Evolutionary conservation across 257 asterid genomes (phyloP), one percentile per base, ranked within the genome.

Genomic region (Jacaranda mimosifolia): DNA sequence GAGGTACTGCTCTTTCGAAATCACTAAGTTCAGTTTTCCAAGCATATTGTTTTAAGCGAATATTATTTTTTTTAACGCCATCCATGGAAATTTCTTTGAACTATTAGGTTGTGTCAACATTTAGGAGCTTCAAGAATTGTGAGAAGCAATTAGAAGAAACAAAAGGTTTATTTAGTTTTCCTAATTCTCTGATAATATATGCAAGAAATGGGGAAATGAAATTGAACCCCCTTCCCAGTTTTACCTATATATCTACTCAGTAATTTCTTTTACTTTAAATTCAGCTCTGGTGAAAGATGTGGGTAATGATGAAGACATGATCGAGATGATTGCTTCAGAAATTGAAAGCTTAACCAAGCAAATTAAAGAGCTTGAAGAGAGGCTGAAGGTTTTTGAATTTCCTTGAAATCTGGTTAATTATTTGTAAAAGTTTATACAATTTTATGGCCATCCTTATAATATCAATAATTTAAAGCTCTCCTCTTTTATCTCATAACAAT

Each of bases 261-360:
- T 70, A 69, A 39, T 55, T 35, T 52, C 48, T 14, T 72, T 75
- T 74, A 52, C 68, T 56, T 68, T 68, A 17, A 60, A 82, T 70
- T 79, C 84, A 93, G 99, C 86, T 86, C 72, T 96, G 86, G 91
- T 83, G 9, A 91, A 88, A 91, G 99, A 96, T 71, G 88, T 81
- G 55, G 97, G 91, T 45, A 82, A 76, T 73, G 97, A 93, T 9
- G 95, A 88, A 81, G 99, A 90, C 81, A 96, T 96, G 99, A 85
- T 83, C 9, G 92, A 91, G 86, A 96, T 96, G 99, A 91, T 96
- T 68, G 86, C 91, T 81, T 96, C 92, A 68, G 99, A 96, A 88
- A 79, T 92, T 80, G 85, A 87, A 57, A 88, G 82, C 81, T 87
- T 96, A 84, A 82, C 79, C 70, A 77, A 82, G 21, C 87, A 96